Evolutionary conservation across 2,329 filamentous ascomycete genomes (phyloP).

Genomic region (Cryphonectria carpinicola): DNA sequence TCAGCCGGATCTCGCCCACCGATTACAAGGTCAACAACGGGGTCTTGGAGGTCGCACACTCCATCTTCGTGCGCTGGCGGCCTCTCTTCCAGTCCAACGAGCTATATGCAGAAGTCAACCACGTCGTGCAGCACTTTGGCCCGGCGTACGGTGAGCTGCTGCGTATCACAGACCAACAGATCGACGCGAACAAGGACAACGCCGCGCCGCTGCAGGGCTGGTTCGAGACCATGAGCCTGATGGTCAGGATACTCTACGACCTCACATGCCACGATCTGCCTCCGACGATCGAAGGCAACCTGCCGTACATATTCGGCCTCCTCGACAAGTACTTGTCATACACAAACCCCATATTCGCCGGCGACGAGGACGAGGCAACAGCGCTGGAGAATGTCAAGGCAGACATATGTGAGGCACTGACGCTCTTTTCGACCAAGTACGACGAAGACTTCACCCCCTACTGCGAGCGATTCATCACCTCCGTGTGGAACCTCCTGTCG

Average conservation of each 20-base stretch:
- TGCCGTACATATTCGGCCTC: constrained; percentile 74
- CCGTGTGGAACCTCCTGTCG: constrained; percentile 89
- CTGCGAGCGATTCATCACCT: constrained; percentile 82
- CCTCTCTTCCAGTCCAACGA: constrained; percentile 92
- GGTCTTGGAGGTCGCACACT: constrained; percentile 95
- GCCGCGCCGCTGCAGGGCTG: constrained; percentile 74
- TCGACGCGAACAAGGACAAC: constrained; percentile 77
- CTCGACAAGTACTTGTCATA: constrained; percentile 94
- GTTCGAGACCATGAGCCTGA: constrained; percentile 83
- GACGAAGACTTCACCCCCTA: constrained; percentile 88
- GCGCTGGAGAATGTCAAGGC: constrained; percentile 86
- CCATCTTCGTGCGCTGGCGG: constrained; percentile 95
- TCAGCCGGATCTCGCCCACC: constrained; percentile 79
- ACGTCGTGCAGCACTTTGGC: constrained; percentile 86
- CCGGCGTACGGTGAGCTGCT: constrained; percentile 81
- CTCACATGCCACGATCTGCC: constrained; percentile 97
- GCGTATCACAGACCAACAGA: constrained; percentile 69
- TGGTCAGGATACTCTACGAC: constrained; percentile 93
- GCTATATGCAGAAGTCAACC: constrained; percentile 93
- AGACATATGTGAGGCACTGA: constrained; percentile 88
- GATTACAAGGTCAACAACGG: constrained; percentile 88
- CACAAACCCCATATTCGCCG: constrained; percentile 79
- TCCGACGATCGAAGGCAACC: constrained; percentile 89
- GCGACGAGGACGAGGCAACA: constrained; percentile 90
- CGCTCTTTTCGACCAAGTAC: constrained; percentile 92